Conservation (phyloP, 2,329 filamentous ascomycete species). For the Talaromyces sp. region DNA sequence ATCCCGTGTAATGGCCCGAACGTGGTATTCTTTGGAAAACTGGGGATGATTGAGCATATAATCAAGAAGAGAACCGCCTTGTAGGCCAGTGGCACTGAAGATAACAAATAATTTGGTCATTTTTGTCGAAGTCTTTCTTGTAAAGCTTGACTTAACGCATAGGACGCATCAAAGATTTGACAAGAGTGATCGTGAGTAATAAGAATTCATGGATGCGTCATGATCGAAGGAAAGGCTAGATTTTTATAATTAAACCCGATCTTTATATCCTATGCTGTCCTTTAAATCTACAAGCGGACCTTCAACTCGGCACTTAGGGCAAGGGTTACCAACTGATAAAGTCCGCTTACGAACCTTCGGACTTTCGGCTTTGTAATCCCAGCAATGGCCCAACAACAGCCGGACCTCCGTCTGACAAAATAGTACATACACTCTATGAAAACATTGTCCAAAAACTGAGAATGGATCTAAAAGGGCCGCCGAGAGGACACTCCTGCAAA, state of each 20-base stretch:
- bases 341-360: background rate
- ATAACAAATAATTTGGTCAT: background rate
- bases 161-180: background rate
- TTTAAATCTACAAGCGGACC: too few relatives aligned
- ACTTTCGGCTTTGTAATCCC: background rate
- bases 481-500: background rate
- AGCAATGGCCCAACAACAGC: background rate
- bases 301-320: background rate
- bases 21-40: background rate
- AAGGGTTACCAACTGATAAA: background rate
- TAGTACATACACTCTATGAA: background rate
- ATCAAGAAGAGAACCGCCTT: background rate
- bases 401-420: background rate
- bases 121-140: background rate
- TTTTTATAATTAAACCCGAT: background rate
- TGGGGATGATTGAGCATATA: background rate
- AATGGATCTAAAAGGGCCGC: background rate
- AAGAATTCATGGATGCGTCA: too few relatives aligned
- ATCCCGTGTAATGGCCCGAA: background rate
- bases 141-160: background rate
- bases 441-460: background rate
- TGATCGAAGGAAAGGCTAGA: too few relatives aligned
- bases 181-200: too few relatives aligned
- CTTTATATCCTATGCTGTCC: background rate
- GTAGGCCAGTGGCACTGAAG: background rate